Base-by-base conservation (phyloP, 305 asterid genomes). In the Euphrasia arctica region DNA sequence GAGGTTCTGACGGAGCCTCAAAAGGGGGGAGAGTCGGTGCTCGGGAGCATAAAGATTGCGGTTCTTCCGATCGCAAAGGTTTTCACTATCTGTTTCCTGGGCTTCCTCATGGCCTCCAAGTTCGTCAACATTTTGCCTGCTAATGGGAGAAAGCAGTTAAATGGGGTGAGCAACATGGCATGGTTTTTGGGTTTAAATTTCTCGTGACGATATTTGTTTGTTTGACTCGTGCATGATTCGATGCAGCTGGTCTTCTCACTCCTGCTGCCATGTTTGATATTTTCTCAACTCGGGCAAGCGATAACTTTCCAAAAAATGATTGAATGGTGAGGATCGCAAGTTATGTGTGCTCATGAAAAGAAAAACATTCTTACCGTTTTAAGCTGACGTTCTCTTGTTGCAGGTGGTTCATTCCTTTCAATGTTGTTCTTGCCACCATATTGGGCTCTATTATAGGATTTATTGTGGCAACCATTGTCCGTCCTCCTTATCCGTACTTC, bases 381-480 rank as follows among this genome's bases (percentile, higher is more conserved):
- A 62, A 42, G 62, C 65, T 82, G 49, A 51, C 58, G 13, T 66
- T 65, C 58, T 67, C 60, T 65, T 43, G 7, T 75, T 70, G 62
- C 85, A 90, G 99, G 99, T 93, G 99, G 99, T 93, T 93, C 79
- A 90, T 93, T 72, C 99, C 99, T 74, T 66, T 90, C 76, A 93
- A 93, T 66, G 84, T 93, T 69, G 74, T 90, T 74, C 79, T 93
- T 36, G 79, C 92, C 56, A 77, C 95, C 67, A 81, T 90, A 72
- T 71, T 89, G 6, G 99, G 99, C 68, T 93, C 99, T 70, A 67
- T 90, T 70, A 85, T 93, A 34, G 99, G 99, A 60, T 75, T 86
- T 31, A 47, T 83, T 64, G 95, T 93, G 76, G 96, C 96, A 31
- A 65, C 60, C 14, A 66, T 90, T 28, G 71, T 80, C 67, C 90